These are phyloP conservation scores for Balakata baccata DNA, from an alignment of 345 rosid genomes.

Conservation along the genomic window DNA sequence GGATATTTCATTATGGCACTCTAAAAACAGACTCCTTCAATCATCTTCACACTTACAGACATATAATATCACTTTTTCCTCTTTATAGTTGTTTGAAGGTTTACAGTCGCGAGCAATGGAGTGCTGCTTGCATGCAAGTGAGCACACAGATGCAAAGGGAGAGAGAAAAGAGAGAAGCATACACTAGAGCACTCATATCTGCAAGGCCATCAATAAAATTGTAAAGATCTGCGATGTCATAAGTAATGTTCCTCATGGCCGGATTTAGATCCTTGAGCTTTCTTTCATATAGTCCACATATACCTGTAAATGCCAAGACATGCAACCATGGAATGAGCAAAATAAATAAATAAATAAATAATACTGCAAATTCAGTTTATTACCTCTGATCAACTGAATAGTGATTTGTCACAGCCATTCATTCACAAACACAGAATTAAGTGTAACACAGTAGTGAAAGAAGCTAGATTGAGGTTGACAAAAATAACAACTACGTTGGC, in stretches of 20 bases:
- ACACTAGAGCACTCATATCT: conserved; percentile 92
- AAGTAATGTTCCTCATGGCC: conserved; percentile 59
- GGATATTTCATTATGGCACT: neutral
- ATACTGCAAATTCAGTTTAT: neutral
- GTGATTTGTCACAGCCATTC: neutral
- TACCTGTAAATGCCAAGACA: conserved; percentile 41
- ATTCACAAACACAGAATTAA: neutral
- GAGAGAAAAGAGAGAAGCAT: conserved; percentile 25
- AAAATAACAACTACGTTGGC: neutral
- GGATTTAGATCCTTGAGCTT: conserved; percentile 83
- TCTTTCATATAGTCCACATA: conserved; percentile 78
- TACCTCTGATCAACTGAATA: neutral
- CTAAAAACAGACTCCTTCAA: neutral
- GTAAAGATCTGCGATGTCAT: conserved; percentile 80
- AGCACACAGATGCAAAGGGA: conserved; percentile 13
- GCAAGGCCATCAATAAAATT: conserved; percentile 82
- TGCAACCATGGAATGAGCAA: neutral
- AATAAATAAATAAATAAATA: neutral
- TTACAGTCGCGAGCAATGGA: neutral
- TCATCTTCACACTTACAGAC: no score
- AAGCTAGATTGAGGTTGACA: neutral
- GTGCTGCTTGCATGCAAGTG: neutral
- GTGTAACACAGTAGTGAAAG: no score
- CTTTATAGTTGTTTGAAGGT: neutral
- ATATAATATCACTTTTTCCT: neutral